Percentiles rank a stretch among this genome's conserved stretches.
These are phyloP conservation scores for Harringtonia aguacate DNA, from an alignment of 2,329 filamentous ascomycete genomes.

Conservation along the genomic window DNA sequence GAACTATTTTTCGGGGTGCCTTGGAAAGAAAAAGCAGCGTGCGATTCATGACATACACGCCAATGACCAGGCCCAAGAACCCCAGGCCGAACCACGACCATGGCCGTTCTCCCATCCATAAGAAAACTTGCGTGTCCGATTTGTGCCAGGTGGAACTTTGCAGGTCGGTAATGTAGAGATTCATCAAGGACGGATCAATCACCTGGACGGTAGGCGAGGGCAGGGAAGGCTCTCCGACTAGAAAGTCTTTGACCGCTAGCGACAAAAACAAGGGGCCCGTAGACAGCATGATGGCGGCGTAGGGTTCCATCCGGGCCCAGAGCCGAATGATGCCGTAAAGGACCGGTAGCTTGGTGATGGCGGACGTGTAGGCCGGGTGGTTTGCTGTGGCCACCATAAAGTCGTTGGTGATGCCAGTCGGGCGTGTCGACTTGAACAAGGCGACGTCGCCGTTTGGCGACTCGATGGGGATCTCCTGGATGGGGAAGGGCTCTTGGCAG, in stretches of 20 bases:
- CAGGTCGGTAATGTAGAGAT: slow-evolving; percentile 20
- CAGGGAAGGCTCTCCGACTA: slow-evolving; percentile 32
- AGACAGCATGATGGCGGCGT: slow-evolving; percentile 72
- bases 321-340: slow-evolving; percentile 48
- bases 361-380: slow-evolving; percentile 64
- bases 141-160: slow-evolving; percentile 30
- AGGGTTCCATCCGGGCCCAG: slow-evolving; percentile 52
- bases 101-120: slow-evolving; percentile 31
- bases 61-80: slow-evolving; percentile 14
- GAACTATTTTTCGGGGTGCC: slow-evolving; percentile 1
- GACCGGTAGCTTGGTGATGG: slow-evolving; percentile 52
- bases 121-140: slow-evolving; percentile 32
- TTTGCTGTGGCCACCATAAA: slow-evolving; percentile 63
- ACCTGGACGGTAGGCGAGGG: slow-evolving; percentile 18
- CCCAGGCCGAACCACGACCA: slow-evolving; percentile 22
- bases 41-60: slow-evolving; percentile 13
- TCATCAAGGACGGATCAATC: slow-evolving; percentile 19
- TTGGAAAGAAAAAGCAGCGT: background rate
- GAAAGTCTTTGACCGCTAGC: slow-evolving; percentile 66
- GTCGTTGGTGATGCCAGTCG: slow-evolving; percentile 74
- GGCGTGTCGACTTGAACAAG: slow-evolving; percentile 40
- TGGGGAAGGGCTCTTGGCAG: slow-evolving; percentile 13
- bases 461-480: background rate
- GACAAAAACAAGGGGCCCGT: slow-evolving; percentile 69
- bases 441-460: slow-evolving; percentile 4